Conservation (phyloP, 2,329 filamentous ascomycete species). For the Aspergillus versicolor region DNA sequence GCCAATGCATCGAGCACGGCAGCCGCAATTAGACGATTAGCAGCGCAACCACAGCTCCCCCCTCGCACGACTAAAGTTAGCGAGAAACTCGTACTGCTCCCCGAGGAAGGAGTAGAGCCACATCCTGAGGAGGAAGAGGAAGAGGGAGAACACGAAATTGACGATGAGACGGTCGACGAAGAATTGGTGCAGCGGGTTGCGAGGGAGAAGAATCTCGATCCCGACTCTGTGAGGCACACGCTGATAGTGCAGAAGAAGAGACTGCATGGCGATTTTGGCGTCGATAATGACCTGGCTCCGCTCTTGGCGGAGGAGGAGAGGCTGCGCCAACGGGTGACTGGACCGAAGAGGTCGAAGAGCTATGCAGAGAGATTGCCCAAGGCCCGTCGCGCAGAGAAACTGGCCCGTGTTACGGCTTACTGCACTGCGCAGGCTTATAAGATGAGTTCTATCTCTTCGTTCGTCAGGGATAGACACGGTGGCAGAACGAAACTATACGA, state of each 20-base stretch:
- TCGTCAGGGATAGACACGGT: conserved; percentile 81
- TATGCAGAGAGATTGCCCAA: conserved; percentile 94
- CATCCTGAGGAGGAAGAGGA: conserved; percentile 18
- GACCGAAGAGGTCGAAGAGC: conserved; percentile 69
- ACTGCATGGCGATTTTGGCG: conserved; percentile 54
- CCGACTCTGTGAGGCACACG: conserved; percentile 33
- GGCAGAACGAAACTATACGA: conserved; percentile 96
- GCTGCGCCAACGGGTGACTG: conserved; percentile 53
- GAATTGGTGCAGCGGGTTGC: conserved; percentile 36
- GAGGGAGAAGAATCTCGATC: conserved; percentile 33
- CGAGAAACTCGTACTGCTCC: conserved; percentile 93
- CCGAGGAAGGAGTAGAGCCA: conserved; percentile 53
- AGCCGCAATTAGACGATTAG: conserved; percentile 56
- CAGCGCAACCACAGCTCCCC: conserved; percentile 63
- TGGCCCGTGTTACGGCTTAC: conserved; percentile 90
- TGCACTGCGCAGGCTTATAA: conserved; percentile 95
- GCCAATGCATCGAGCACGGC: conserved; percentile 49
- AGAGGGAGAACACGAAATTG: conserved; percentile 24
- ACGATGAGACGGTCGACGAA: conserved; percentile 32
- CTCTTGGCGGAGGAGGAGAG: conserved; percentile 59
- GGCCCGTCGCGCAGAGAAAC: conserved; percentile 77
- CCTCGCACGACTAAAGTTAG: conserved; percentile 90
- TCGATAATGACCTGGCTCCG: conserved; percentile 53
- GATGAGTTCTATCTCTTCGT: conserved; percentile 81
- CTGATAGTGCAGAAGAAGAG: conserved; percentile 33